Conservation (phyloP, 2,329 filamentous ascomycete species). For the Colletotrichum nymphaeae region DNA sequence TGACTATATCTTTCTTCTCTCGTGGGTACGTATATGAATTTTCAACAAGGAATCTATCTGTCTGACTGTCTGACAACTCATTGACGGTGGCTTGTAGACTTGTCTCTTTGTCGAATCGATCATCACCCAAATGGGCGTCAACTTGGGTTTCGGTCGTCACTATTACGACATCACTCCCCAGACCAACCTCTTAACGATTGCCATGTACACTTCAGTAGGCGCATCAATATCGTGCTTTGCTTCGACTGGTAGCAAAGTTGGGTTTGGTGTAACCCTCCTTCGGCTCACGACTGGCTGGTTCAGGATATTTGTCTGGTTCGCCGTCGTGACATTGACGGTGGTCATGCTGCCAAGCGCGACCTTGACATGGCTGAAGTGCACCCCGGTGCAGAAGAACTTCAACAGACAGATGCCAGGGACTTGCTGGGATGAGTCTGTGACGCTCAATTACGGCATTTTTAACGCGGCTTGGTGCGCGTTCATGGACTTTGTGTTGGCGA, state of each 20-base stretch:
- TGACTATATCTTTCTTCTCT: constrained; percentile 38
- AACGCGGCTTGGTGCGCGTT: constrained; percentile 31
- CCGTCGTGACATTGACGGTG: constrained; percentile 39
- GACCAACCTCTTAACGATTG: constrained; percentile 21
- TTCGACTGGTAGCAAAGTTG: constrained; percentile 41
- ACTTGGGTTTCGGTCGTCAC: constrained; percentile 37
- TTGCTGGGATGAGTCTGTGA: constrained; percentile 36
- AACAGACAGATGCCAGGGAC: constrained; percentile 35
- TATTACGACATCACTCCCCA: constrained; percentile 23
- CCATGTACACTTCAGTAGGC: constrained; percentile 18
- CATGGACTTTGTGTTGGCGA: constrained; percentile 43
- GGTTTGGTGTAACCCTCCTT: constrained; percentile 43
- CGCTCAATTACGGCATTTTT: constrained; percentile 33
- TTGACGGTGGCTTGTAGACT: not conserved
- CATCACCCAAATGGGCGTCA: constrained; percentile 35
- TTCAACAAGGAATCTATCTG: not conserved
- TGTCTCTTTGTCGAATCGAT: constrained; percentile 26
- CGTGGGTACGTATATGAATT: constrained; percentile 40
- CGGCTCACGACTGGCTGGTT: constrained; percentile 41
- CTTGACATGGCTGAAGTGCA: constrained; percentile 41
- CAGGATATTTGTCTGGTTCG: constrained; percentile 41
- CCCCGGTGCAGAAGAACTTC: constrained; percentile 40
- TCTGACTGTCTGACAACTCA: fast-evolving
- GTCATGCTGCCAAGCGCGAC: constrained; percentile 37
- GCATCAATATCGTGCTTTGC: constrained; percentile 30